Conservation (phyloP, 1,284 basidiomycete genomes). For the Trichosporon ovoides region DNA sequence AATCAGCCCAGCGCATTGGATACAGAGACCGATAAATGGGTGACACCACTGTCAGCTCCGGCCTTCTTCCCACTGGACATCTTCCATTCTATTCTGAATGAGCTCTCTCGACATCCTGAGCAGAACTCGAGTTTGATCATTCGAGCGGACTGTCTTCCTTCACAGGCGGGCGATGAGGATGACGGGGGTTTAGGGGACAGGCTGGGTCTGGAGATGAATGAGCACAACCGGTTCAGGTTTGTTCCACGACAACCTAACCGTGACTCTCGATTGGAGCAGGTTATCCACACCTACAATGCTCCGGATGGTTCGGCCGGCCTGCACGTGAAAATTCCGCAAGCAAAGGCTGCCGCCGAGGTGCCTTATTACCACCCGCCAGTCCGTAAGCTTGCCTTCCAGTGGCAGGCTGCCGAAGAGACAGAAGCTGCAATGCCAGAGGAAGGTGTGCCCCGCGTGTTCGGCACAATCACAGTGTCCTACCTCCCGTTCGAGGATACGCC, state of each 20-base stretch:
- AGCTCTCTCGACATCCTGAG: slow-evolving; percentile 43
- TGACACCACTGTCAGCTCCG: slow-evolving; percentile 22
- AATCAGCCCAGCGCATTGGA: slow-evolving; percentile 7
- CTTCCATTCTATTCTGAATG: slow-evolving; percentile 35
- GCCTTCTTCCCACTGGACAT: slow-evolving; percentile 33
- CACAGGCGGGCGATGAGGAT: slow-evolving; percentile 3
- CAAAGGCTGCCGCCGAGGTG: slow-evolving; percentile 27
- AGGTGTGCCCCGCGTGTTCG: slow-evolving; percentile 5
- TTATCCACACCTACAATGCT: not conserved
- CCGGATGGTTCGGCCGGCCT: slow-evolving; percentile 22
- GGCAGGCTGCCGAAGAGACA: slow-evolving; percentile 20
- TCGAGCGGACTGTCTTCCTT: slow-evolving; percentile 33
- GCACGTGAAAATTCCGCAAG: slow-evolving; percentile 37
- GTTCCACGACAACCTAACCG: slow-evolving; percentile 42
- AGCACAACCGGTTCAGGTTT: slow-evolving; percentile 30
- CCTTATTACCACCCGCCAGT: slow-evolving; percentile 48
- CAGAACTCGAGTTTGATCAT: slow-evolving; percentile 44
- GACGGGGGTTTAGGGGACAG: slow-evolving; percentile 10
- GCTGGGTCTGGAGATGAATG: slow-evolving; percentile 25
- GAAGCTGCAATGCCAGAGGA: slow-evolving; percentile 3
- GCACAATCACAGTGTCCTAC: slow-evolving; percentile 28
- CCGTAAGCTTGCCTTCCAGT: slow-evolving; percentile 36
- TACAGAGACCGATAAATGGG: slow-evolving; percentile 17
- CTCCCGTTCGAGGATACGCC: slow-evolving; percentile 28
- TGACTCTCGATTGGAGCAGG: slow-evolving; percentile 39